Percentiles rank a stretch among this genome's conserved stretches.
These are phyloP conservation scores for Cryomyces antarcticus DNA, from an alignment of 495 filamentous ascomycete genomes.

Conservation along the genomic window DNA sequence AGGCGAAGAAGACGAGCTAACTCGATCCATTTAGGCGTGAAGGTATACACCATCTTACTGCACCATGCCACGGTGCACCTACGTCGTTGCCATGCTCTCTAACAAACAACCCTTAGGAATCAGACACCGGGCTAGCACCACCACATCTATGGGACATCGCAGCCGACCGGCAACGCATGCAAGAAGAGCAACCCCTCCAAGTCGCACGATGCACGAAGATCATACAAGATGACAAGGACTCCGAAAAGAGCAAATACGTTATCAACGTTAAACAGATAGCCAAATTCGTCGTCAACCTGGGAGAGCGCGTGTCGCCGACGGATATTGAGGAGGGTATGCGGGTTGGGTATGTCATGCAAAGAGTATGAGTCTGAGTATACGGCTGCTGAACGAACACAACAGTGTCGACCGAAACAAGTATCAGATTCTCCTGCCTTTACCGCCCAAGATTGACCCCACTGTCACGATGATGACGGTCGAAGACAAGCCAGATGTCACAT, in stretches of 20 bases:
- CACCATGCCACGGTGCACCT: conserved; percentile 26
- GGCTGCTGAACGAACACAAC: not conserved
- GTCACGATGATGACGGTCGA: conserved; percentile 99
- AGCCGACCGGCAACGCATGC: conserved; percentile 93
- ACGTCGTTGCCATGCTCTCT: not conserved
- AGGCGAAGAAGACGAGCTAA: not conserved
- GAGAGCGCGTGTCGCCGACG: conserved; percentile 88
- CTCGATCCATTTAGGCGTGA: conserved; percentile 26
- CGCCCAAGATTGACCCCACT: conserved; percentile 95
- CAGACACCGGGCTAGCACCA: conserved; percentile 91
- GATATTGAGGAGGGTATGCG: conserved; percentile 99
- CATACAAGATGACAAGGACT: conserved; percentile 89
- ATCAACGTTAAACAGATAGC: conserved; percentile 99
- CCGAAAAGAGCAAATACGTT: conserved; percentile 98
- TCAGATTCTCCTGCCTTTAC: conserved; percentile 91
- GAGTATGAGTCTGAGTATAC: not conserved
- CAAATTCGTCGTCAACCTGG: conserved; percentile 97
- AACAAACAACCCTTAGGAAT: conserved; percentile 39
- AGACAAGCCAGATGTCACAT: conserved; percentile 98
- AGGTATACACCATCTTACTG: conserved; percentile 22
- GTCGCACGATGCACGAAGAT: conserved; percentile 98
- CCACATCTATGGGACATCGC: conserved; percentile 98
- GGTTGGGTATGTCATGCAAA: conserved; percentile 41
- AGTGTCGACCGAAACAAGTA: conserved; percentile 97
- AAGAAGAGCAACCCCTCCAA: conserved; percentile 91